Percentiles rank a stretch among this genome's conserved stretches.
Conservation (phyloP, 1,284 basidiomycete genomes). For the Xerocomus nothofagi region DNA sequence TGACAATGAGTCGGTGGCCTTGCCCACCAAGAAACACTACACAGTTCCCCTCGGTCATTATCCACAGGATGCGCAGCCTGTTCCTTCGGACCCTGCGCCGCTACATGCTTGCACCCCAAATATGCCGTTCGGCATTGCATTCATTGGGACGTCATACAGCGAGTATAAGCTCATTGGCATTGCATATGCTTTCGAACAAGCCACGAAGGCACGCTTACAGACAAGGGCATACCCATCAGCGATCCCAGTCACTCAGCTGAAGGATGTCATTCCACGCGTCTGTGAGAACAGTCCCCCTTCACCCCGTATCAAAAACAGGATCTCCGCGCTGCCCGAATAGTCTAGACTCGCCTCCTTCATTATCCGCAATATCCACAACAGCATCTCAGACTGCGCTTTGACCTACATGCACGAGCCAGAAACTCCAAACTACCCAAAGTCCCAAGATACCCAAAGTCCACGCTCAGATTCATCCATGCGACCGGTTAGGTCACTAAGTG, state of each 20-base stretch:
- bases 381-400: too few relatives aligned
- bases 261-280: slow-evolving; percentile 45
- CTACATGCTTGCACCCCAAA: slow-evolving; percentile 40
- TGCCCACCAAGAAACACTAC: slow-evolving; percentile 6
- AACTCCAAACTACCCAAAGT: too few relatives aligned
- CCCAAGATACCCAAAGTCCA: too few relatives aligned
- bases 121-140: slow-evolving; percentile 51
- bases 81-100: slow-evolving; percentile 28
- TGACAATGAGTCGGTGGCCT: not conserved
- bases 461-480: too few relatives aligned
- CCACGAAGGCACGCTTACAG: slow-evolving; percentile 46
- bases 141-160: slow-evolving; percentile 52
- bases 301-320: too few relatives aligned
- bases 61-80: slow-evolving; percentile 30
- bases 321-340: too few relatives aligned
- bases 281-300: too few relatives aligned
- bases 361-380: too few relatives aligned
- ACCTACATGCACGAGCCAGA: too few relatives aligned
- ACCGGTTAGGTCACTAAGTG: too few relatives aligned
- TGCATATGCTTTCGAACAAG: slow-evolving; percentile 58
- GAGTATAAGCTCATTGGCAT: slow-evolving; percentile 49
- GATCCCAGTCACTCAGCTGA: slow-evolving; percentile 51
- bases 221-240: slow-evolving; percentile 45
- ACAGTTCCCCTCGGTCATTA: slow-evolving; percentile 50
- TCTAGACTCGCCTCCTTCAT: too few relatives aligned